Conservation (phyloP, 2,329 filamentous ascomycete species). For the Colletotrichum lindemuthianum region DNA sequence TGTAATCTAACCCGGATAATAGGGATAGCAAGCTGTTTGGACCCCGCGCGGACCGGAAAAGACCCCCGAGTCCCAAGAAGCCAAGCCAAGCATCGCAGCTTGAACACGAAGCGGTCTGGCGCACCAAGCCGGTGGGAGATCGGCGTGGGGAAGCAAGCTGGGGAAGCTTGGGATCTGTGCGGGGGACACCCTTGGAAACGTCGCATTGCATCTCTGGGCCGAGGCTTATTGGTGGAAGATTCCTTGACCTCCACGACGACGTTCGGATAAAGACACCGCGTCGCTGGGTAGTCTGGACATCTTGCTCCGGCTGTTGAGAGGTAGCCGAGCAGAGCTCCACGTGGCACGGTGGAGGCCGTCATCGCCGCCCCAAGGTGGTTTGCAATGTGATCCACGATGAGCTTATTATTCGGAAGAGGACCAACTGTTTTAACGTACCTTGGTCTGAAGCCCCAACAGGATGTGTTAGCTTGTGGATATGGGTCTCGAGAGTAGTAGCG, state of each 20-base stretch:
- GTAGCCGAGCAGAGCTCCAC: neutral
- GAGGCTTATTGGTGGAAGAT: conserved; percentile 31
- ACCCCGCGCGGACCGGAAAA: conserved; percentile 25
- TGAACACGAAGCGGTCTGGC: conserved; percentile 21
- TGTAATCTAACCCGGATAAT: conserved; percentile 15
- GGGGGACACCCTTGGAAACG: conserved; percentile 24
- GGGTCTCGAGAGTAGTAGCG: too few relatives aligned
- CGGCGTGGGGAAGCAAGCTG: conserved; percentile 25
- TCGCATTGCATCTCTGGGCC: conserved; percentile 24
- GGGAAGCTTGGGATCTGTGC: conserved; percentile 15
- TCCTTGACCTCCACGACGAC: neutral
- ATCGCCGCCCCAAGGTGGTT: too few relatives aligned
- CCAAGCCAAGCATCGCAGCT: neutral
- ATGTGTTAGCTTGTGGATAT: too few relatives aligned
- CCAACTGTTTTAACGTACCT: too few relatives aligned
- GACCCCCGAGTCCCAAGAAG: neutral
- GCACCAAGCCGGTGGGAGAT: conserved; percentile 16
- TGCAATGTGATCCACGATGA: too few relatives aligned
- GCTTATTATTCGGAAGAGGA: too few relatives aligned
- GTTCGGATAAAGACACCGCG: conserved; percentile 29
- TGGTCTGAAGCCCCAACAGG: too few relatives aligned
- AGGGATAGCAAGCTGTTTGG: neutral
- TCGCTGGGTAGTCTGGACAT: neutral
- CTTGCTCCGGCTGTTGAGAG: neutral
- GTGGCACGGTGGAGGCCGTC: too few relatives aligned